These are phyloP conservation scores for Boletus insuetus DNA, from an alignment of 768 basidiomycete genomes.

Conservation along the genomic window DNA sequence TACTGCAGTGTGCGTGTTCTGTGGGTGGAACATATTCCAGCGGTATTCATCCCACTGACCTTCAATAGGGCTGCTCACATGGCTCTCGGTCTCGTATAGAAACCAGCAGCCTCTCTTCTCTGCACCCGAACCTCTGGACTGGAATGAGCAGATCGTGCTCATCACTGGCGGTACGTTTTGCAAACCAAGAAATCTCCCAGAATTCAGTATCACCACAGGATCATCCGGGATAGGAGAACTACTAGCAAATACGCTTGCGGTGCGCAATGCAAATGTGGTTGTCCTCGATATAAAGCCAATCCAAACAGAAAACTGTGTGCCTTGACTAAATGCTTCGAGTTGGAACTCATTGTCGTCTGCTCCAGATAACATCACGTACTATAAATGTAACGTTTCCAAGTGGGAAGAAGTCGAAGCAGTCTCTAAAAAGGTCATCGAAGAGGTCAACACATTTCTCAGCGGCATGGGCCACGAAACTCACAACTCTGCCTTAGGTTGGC, in stretches of 20 bases:
- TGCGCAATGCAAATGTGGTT: constrained; percentile 77
- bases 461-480: neutral
- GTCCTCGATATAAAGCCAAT: constrained; percentile 84
- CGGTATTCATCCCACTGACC: neutral
- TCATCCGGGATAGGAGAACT: constrained; percentile 88
- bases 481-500: constrained; percentile 56
- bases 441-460: constrained; percentile 45
- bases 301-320: constrained; percentile 70
- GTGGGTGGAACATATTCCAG: constrained; percentile 44
- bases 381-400: constrained; percentile 89
- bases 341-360: neutral
- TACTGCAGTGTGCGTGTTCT: constrained; percentile 56
- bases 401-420: constrained; percentile 80
- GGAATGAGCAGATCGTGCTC: constrained; percentile 87
- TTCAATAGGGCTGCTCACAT: constrained; percentile 59
- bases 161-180: constrained; percentile 79
- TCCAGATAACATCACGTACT: constrained; percentile 76
- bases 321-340: neutral
- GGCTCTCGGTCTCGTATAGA: constrained; percentile 70
- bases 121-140: constrained; percentile 62
- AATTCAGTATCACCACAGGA: constrained; percentile 42
- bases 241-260: constrained; percentile 82
- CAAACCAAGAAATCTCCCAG: neutral
- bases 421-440: constrained; percentile 70
- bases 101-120: constrained; percentile 70